phyloP scores from a whole-genome alignment of 805 yeast species.

The Metschnikowia similis region DNA sequence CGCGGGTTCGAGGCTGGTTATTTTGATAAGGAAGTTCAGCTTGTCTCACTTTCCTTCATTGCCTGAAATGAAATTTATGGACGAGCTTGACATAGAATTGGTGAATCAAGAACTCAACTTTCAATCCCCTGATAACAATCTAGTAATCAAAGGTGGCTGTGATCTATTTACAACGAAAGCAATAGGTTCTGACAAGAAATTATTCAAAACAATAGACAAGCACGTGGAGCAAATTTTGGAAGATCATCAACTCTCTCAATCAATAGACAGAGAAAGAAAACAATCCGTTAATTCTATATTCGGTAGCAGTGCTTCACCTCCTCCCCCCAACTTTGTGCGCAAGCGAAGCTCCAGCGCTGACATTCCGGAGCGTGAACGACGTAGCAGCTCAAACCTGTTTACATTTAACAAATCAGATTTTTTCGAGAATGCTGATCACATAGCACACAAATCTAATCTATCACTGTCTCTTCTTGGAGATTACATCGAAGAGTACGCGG shows the following conservation, averaged over 20 bases:
- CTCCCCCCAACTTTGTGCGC: constrained; percentile 17
- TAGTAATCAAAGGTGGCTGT: constrained; percentile 74
- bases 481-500: constrained; percentile 13
- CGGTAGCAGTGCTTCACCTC: constrained; percentile 37
- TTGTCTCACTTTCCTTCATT: background rate
- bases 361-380: constrained; percentile 21
- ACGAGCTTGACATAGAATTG: constrained; percentile 87
- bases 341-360: constrained; percentile 23
- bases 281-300: constrained; percentile 33
- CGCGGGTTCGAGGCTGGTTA: constrained; percentile 2
- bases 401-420: constrained; percentile 17
- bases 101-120: constrained; percentile 71
- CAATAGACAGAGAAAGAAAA: constrained; percentile 36
- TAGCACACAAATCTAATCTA: constrained; percentile 7
- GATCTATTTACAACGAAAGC: constrained; percentile 94
- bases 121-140: constrained; percentile 39
- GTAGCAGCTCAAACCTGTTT: constrained; percentile 26
- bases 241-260: constrained; percentile 39
- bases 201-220: constrained; percentile 81
- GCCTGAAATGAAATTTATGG: constrained; percentile 61
- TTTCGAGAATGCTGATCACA: constrained; percentile 1
- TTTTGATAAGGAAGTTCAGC: constrained; percentile 4
- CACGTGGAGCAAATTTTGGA: constrained; percentile 58
- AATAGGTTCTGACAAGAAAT: constrained; percentile 81
- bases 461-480: constrained; percentile 12